A percentile compares a stretch with the other conserved stretches of the same genome.
Evolutionary conservation across 169 alveolate genomes (phyloP).

Genomic region (Perkinsus chesapeaki): DNA sequence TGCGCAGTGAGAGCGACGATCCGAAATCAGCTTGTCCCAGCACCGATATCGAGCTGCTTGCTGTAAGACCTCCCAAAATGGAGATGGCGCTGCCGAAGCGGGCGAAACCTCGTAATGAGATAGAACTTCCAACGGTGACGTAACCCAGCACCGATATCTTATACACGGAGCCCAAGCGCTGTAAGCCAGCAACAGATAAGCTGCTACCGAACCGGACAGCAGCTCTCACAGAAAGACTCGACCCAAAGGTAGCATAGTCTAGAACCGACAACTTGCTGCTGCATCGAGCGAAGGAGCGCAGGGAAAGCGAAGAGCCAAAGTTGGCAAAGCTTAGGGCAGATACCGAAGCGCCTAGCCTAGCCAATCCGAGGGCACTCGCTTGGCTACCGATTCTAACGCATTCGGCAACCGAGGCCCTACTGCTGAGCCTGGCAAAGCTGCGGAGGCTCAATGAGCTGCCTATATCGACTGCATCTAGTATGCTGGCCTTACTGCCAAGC

Average conservation of each 20-base stretch:
- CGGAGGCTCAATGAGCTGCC: neutral
- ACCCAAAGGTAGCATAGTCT: neutral
- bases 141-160: neutral
- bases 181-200: neutral
- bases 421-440: neutral
- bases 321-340: neutral
- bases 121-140: neutral
- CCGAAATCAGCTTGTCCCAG: neutral
- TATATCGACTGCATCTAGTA: neutral
- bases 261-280: neutral
- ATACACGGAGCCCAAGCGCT: neutral
- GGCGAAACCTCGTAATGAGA: neutral
- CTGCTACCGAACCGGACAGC: constrained; percentile 7
- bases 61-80: neutral
- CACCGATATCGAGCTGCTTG: neutral
- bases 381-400: neutral
- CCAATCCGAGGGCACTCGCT: neutral
- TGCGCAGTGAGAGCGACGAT: neutral
- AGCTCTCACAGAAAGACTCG: neutral
- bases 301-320: neutral
- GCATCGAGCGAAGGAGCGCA: neutral
- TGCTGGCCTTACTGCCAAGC: neutral
- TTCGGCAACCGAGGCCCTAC: neutral
- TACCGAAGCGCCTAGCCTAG: neutral
- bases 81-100: constrained; percentile 1